These are phyloP conservation scores for Lachancea kluyveri DNA, from an alignment of 805 yeast genomes.

Conservation along the genomic window DNA sequence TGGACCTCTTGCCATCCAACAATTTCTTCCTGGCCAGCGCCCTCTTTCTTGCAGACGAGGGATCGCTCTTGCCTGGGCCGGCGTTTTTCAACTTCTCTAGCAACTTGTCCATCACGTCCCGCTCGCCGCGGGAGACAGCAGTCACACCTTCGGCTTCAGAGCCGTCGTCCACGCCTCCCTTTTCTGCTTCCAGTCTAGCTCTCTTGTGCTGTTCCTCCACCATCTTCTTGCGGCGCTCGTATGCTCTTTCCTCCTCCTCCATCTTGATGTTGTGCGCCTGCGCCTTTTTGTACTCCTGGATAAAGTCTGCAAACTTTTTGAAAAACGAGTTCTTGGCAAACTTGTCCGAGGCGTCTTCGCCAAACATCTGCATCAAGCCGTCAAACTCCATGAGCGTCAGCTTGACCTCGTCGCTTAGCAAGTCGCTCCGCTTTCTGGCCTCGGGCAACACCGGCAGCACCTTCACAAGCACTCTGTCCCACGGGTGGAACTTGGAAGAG, in stretches of 20 bases:
- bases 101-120: conserved; percentile 73
- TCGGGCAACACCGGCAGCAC: conserved; percentile 64
- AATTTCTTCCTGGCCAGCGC: conserved; percentile 67
- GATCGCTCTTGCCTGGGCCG: conserved; percentile 71
- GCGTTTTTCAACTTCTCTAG: conserved; percentile 83
- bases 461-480: conserved; percentile 59
- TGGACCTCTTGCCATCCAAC: conserved; percentile 31
- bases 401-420: conserved; percentile 57
- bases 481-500: conserved; percentile 71
- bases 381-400: conserved; percentile 61
- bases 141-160: conserved; percentile 8
- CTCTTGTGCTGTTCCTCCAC: conserved; percentile 31
- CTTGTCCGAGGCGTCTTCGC: conserved; percentile 78
- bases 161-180: conserved; percentile 5
- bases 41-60: conserved; percentile 73
- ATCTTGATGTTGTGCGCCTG: conserved; percentile 67
- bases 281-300: conserved; percentile 73
- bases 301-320: conserved; percentile 71
- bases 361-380: conserved; percentile 72
- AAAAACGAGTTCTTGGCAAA: conserved; percentile 66
- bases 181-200: conserved; percentile 16
- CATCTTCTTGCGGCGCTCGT: conserved; percentile 69
- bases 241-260: conserved; percentile 75
- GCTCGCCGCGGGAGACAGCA: conserved; percentile 20
- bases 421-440: conserved; percentile 64